Conservation (phyloP, 2,329 filamentous ascomycete species). For the Eurotiales sp. region DNA sequence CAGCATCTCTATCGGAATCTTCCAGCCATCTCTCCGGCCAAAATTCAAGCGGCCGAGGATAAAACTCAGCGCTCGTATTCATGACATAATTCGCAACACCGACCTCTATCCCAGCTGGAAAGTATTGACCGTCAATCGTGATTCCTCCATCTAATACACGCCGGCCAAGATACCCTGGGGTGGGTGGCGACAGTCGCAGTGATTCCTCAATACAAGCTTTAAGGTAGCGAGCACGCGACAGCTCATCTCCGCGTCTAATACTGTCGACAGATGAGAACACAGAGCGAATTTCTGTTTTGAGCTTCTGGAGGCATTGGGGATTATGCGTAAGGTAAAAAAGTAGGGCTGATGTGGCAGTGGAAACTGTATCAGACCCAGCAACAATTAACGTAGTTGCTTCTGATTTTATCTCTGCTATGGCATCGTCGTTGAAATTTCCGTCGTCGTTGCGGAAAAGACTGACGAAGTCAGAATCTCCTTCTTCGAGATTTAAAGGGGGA, state of each 20-base stretch:
- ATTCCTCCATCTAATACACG: constrained; percentile 14
- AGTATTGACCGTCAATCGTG: constrained; percentile 16
- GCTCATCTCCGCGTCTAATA: not conserved
- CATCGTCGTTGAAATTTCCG: not conserved
- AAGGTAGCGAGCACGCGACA: not conserved
- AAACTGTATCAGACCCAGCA: not conserved
- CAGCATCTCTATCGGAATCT: not conserved
- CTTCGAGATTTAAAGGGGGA: not conserved
- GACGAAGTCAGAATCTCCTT: not conserved
- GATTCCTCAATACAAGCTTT: constrained; percentile 20
- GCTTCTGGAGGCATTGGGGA: not conserved
- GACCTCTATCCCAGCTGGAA: constrained; percentile 15
- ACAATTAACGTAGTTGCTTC: not conserved
- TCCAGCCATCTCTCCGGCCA: constrained; percentile 5
- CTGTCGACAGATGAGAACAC: not conserved
- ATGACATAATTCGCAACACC: constrained; percentile 17
- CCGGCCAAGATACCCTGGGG: constrained; percentile 14
- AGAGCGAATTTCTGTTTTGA: not conserved
- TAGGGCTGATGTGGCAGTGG: not conserved
- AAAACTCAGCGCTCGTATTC: constrained; percentile 7
- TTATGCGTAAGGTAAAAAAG: not conserved
- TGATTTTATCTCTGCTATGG: not conserved
- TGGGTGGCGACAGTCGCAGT: constrained; percentile 15
- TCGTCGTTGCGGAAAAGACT: constrained; percentile 1
- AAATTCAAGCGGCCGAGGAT: not conserved